phyloP scores from a whole-genome alignment of 225 moss, liverwort and hornwort species.

The Rhytidiadelphus loreus region DNA sequence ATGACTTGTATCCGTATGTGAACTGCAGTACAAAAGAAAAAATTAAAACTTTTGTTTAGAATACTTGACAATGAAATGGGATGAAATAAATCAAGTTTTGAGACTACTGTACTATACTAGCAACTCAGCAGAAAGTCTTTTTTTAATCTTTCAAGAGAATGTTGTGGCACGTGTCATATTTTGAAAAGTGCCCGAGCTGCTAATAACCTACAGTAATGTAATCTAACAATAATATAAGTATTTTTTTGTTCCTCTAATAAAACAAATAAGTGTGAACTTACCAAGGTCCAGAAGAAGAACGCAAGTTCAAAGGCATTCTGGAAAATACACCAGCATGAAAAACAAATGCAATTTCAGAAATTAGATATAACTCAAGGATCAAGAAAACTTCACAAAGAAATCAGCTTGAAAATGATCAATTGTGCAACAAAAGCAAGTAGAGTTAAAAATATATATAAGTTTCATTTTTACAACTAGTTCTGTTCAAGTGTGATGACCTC shows the following conservation, averaged over 20 bases:
- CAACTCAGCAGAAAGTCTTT: neutral
- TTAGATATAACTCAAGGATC: neutral
- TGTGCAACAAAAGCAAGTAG: neutral
- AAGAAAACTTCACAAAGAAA: neutral
- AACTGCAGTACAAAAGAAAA: constrained; percentile 23
- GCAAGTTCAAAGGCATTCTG: constrained; percentile 95
- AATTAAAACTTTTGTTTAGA: neutral
- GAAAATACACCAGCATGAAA: neutral
- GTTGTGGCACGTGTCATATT: too few relatives aligned
- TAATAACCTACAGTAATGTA: neutral
- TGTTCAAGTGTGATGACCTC: neutral
- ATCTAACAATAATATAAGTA: neutral
- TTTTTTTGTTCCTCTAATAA: neutral
- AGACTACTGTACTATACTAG: neutral
- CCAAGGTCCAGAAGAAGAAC: constrained; percentile 81
- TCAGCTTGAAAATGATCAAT: neutral
- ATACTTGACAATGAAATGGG: neutral
- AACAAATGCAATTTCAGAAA: neutral
- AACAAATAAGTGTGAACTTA: constrained; percentile 7
- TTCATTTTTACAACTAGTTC: neutral
- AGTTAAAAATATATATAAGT: neutral
- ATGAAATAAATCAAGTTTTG: neutral
- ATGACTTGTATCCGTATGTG: constrained; percentile 56
- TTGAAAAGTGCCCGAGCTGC: neutral
- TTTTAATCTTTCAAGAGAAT: neutral